Conservation (phyloP, 352 stramenopile genomes). For the Globisporangium apiculatum region DNA sequence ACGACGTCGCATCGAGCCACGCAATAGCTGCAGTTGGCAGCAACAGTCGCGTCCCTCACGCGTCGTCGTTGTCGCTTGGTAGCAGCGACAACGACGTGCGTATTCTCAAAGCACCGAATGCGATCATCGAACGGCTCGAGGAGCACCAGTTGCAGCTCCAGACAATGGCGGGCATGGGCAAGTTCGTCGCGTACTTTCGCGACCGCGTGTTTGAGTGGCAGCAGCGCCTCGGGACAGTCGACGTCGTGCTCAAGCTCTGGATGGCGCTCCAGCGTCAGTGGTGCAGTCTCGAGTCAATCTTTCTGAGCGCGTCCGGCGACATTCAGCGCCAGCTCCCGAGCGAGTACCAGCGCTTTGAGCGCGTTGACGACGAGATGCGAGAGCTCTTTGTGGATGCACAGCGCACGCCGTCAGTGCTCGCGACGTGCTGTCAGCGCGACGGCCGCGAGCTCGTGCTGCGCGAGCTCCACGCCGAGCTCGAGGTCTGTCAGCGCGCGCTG, state of each 20-base stretch:
- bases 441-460: slow-evolving; percentile 75
- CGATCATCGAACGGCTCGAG: slow-evolving; percentile 92
- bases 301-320: slow-evolving; percentile 87
- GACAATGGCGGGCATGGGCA: slow-evolving; percentile 94
- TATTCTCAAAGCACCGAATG: slow-evolving; percentile 87
- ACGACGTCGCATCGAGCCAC: too few species aligned
- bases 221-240: slow-evolving; percentile 85
- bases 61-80: not conserved
- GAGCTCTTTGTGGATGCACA: slow-evolving; percentile 60
- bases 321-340: slow-evolving; percentile 91
- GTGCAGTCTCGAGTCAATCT: slow-evolving; percentile 94
- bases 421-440: slow-evolving; percentile 67
- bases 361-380: slow-evolving; percentile 84
- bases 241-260: slow-evolving; percentile 92
- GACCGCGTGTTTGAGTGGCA: slow-evolving; percentile 95
- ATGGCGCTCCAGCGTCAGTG: slow-evolving; percentile 86
- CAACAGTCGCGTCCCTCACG: not conserved
- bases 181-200: slow-evolving; percentile 95
- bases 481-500: slow-evolving; percentile 94
- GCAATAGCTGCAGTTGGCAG: not conserved
- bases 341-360: slow-evolving; percentile 87
- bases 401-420: slow-evolving; percentile 58
- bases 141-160: slow-evolving; percentile 94
- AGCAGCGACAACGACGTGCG: slow-evolving; percentile 70
- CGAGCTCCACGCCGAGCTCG: slow-evolving; percentile 84